Percentiles rank a stretch among this genome's conserved stretches.
These are phyloP conservation scores for Scleromitrula shiraiana DNA, from an alignment of 2,329 filamentous ascomycete genomes.

Conservation along the genomic window DNA sequence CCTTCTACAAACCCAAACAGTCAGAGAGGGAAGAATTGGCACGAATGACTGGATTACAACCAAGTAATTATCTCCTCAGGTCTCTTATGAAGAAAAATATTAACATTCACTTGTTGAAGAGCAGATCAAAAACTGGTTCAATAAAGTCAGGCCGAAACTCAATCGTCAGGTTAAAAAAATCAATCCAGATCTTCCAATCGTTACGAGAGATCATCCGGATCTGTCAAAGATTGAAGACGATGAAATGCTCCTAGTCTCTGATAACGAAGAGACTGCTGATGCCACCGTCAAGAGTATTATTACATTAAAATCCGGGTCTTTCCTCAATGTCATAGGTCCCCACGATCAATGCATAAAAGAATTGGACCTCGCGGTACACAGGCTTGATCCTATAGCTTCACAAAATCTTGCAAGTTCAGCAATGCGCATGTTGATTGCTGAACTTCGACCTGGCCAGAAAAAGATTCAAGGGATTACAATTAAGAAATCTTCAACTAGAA, in stretches of 20 bases:
- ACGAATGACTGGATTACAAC: background rate
- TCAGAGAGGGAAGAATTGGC: background rate
- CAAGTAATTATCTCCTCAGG: background rate
- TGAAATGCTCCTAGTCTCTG: background rate
- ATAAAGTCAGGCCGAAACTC: too few species aligned
- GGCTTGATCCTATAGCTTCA: background rate
- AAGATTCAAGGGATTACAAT: slow-evolving; percentile 10
- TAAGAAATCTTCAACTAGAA: slow-evolving; percentile 7
- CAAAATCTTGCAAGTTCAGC: slow-evolving; percentile 10
- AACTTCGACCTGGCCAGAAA: background rate
- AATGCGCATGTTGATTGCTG: slow-evolving; percentile 13
- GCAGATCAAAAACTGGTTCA: background rate
- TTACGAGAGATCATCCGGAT: background rate
- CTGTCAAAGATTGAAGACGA: background rate
- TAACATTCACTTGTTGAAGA: background rate
- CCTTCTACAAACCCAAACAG: background rate
- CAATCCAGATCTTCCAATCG: background rate
- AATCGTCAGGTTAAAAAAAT: too few species aligned
- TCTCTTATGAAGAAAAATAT: background rate
- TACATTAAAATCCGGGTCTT: background rate
- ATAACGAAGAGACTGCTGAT: background rate
- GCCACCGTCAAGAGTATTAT: background rate
- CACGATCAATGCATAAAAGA: too few species aligned
- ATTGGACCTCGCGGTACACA: background rate
- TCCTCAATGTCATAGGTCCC: too few species aligned